Conservation (phyloP, 495 filamentous ascomycete genomes). For the Neurospora tetraspora region DNA sequence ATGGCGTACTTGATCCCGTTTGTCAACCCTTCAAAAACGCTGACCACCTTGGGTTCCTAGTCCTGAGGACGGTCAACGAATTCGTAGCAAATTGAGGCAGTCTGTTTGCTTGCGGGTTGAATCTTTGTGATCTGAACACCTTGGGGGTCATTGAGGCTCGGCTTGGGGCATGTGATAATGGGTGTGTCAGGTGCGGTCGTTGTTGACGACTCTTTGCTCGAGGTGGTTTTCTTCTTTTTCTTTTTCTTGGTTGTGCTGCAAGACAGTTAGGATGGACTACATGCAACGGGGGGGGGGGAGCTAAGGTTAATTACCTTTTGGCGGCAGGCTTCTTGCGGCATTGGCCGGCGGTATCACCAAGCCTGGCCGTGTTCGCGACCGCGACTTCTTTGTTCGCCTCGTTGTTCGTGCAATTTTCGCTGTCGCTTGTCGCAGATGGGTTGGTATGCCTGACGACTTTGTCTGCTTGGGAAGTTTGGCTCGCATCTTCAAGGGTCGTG, state of each 20-base stretch:
- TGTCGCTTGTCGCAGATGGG: neutral
- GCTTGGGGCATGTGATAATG: neutral
- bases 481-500: neutral
- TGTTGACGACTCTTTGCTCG: neutral
- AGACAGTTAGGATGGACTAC: neutral
- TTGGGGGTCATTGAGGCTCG: neutral
- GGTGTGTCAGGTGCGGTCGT: neutral
- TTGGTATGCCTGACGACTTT: neutral
- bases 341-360: rapidly evolving
- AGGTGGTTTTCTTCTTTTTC: neutral
- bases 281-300: neutral
- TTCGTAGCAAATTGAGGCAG: neutral
- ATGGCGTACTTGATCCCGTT: neutral
- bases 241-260: neutral
- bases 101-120: neutral
- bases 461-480: neutral
- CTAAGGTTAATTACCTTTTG: too few species aligned
- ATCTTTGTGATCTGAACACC: neutral
- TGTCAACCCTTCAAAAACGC: neutral
- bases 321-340: neutral
- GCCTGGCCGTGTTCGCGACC: neutral
- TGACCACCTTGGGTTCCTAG: neutral
- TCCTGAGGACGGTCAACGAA: neutral
- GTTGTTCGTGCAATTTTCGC: rapidly evolving
- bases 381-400: neutral